A percentile compares a stretch with the other conserved stretches of the same genome.
Evolutionary conservation across 768 basidiomycete species (phyloP).

Genomic region (Leccinum uliginosum): DNA sequence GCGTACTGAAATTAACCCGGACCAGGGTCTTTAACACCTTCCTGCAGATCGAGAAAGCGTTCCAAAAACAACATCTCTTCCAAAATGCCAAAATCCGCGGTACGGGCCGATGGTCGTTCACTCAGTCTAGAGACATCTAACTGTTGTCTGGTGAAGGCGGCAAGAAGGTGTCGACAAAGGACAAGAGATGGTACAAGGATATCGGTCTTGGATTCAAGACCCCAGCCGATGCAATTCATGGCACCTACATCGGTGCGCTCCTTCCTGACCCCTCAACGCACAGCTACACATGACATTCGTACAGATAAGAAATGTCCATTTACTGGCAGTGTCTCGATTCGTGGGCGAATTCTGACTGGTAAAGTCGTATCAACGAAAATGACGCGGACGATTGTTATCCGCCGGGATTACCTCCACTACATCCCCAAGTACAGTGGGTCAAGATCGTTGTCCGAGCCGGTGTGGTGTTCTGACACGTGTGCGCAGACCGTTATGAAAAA

Average conservation of each 20-base stretch:
- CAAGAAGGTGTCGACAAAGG: conserved; percentile 91
- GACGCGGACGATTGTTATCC: conserved; percentile 97
- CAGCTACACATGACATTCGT: neutral
- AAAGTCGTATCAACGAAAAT: conserved; percentile 99
- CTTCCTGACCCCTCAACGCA: neutral
- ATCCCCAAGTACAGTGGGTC: conserved; percentile 96
- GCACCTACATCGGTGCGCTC: conserved; percentile 89
- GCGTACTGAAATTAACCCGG: conserved; percentile 14
- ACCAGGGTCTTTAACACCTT: neutral
- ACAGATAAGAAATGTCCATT: conserved; percentile 99
- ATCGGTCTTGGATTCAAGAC: conserved; percentile 97
- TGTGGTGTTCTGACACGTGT: conserved; percentile 7
- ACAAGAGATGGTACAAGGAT: conserved; percentile 99
- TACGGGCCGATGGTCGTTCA: conserved; percentile 40
- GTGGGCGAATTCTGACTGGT: conserved; percentile 97
- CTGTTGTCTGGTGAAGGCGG: conserved; percentile 42
- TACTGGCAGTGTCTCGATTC: conserved; percentile 95
- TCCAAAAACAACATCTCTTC: conserved; percentile 97
- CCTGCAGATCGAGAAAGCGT: conserved; percentile 88
- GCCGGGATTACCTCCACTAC: conserved; percentile 92
- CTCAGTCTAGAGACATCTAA: conserved; percentile 8
- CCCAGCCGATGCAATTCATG: conserved; percentile 90
- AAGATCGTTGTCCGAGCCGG: neutral
- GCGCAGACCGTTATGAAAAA: conserved; percentile 94
- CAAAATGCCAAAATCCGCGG: conserved; percentile 93